Base-by-base conservation (phyloP, 83 land plant species). In the Larix sibirica region DNA sequence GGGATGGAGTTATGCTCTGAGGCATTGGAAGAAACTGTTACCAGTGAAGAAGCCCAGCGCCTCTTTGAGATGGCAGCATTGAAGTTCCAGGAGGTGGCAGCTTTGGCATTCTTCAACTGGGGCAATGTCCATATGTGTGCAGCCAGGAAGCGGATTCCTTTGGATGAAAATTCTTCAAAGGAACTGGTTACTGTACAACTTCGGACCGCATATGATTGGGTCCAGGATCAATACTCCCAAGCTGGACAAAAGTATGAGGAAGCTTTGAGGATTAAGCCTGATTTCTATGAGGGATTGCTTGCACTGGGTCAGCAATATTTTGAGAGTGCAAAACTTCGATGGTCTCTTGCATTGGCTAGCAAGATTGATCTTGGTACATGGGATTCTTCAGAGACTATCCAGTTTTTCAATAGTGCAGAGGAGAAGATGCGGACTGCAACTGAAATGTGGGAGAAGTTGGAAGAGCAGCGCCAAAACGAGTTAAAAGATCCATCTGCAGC, bases 91-190 rank as follows among this genome's bases (percentile, higher is more conserved):
- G 96, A 94, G 80, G 94, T 94, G 33, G 95, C 93, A 70, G 96
- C 96, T 14, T 82, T 94, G 65, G 95, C 94, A 17, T 94, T 89
- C 83, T 92, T 94, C 78, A 94, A 94, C 63, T 94, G 96, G 96
- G 96, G 96, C 33, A 94, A 94, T 89, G 95, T 94, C 38, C 90
- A 92, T 73, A 94, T 94, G 96, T 94, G 96, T 88, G 95, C 95
- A 26, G 96, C 96, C 33, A 90, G 96, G 88, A 94, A 92, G 82
- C 85, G 89, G 3, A 92, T 94, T 44, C 95, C 96, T 12, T 58
- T 92, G 56, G 96, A 94, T 67, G 94, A 94, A 33, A 84, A 88
- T 28, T 79, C 92, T 56, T 75, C 86, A 28, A 88, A 90, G 80
- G 89, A 90, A 33, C 86, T 81, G 4, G 81, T 89, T 78, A 60